Conservation (phyloP, 164 flowering plant genomes). For the Magnolia changhungtana region DNA sequence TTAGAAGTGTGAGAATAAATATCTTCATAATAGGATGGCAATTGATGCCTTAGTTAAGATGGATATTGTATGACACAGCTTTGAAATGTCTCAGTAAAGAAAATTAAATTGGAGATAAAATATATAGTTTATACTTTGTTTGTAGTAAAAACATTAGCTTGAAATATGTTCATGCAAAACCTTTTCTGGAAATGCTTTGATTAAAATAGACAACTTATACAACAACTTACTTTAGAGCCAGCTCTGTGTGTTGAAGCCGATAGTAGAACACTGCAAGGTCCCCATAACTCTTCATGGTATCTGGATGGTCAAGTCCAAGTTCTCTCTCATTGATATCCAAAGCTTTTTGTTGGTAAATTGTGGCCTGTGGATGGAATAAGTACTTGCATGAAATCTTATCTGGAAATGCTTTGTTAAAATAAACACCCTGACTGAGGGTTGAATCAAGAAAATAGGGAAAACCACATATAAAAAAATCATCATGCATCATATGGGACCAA, state of each 20-base stretch:
- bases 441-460: too few relatives aligned
- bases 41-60: neutral
- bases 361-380: slow-evolving; percentile 53
- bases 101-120: neutral
- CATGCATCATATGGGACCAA: too few relatives aligned
- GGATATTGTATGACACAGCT: neutral
- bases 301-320: slow-evolving; percentile 98
- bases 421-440: too few relatives aligned
- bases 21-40: neutral
- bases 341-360: slow-evolving; percentile 97
- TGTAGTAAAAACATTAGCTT: neutral
- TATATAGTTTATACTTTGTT: neutral
- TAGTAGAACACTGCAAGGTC: slow-evolving; percentile 99
- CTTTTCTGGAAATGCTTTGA: neutral
- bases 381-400: neutral
- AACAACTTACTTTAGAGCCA: slow-evolving; percentile 86
- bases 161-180: neutral
- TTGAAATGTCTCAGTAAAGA: neutral
- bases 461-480: too few relatives aligned
- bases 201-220: neutral
- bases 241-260: slow-evolving; percentile 95
- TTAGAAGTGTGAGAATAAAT: slow-evolving; percentile 2
- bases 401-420: neutral
- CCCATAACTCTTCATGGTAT: slow-evolving; percentile 99
- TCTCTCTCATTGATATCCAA: slow-evolving; percentile 98